Base-by-base conservation (phyloP, 768 basidiomycete genomes). In the Cyathus striatus region DNA sequence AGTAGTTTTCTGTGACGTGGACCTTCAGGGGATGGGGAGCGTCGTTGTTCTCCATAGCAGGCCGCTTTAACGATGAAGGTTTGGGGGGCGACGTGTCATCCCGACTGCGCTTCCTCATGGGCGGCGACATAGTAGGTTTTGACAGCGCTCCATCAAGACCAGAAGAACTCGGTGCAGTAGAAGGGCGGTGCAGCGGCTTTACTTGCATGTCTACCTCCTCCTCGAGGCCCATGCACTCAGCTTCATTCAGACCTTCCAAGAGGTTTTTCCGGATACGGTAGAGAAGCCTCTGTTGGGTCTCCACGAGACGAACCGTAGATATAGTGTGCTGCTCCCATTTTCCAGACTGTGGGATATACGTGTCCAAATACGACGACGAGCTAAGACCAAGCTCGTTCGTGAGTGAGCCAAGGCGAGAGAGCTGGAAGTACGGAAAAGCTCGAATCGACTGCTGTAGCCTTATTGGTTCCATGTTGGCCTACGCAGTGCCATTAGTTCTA, bases 261-360 rank as follows among this genome's bases (percentile, higher is more conserved):
- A 86, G 68, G 48, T 72, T 75, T 55, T 75, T 75, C 9, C 84
- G 68, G 7, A 76, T 61, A 46, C 78, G 73, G 60, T 83, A 86
- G 6, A 86, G 58, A 23, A 86, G 57, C 23, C 83, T 67, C 48
- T 85, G 81, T 47, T 80, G 79, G 1, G 66, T 69, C 36, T 72
- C 70, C 32, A 86, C 76, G 26, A 76, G 53, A 25, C 81, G 73
- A 3, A 85, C 81, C 13, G 77, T 72, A 30, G 66, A 66, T 45
- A 81, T 71, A 27, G 72, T 66, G 51, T 84, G 81, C 46, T 84
- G 83, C 41, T 83, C 82, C 84, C 84, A 86, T 42, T 80, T 73
- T 0, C 72, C 65, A 0, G 78, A 70, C 2, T 54, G 46, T 6
- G 71, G 65, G 44, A 79, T 74, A 55, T 72, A 86, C 2, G 77